phyloP scores from a whole-genome alignment of 1,139 yeast species.

The Debaryomycetaceae sp. region DNA sequence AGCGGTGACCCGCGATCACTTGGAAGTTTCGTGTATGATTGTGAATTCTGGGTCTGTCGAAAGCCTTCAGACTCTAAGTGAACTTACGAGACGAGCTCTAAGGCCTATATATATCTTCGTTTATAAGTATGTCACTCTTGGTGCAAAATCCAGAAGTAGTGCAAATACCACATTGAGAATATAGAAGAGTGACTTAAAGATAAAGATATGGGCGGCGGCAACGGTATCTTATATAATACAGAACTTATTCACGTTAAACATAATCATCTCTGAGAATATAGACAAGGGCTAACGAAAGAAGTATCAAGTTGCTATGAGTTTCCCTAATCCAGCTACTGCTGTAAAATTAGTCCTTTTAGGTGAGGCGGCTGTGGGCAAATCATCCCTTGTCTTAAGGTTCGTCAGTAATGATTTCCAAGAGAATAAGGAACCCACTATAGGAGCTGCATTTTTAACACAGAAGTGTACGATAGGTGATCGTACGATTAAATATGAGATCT shows the following conservation, averaged over 20 bases:
- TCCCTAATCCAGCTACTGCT: slow-evolving; percentile 56
- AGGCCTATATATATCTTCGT: too few relatives aligned
- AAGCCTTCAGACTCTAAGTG: too few relatives aligned
- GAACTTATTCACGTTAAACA: too few relatives aligned
- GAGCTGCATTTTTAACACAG: slow-evolving; percentile 96
- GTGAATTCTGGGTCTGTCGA: slow-evolving; percentile 71
- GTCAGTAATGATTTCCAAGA: slow-evolving; percentile 96
- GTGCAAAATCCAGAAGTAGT: neutral
- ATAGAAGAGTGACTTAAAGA: neutral
- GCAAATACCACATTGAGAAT: neutral
- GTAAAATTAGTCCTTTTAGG: slow-evolving; percentile 89
- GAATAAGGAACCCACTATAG: slow-evolving; percentile 95
- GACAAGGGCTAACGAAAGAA: too few relatives aligned
- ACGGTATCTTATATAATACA: too few relatives aligned
- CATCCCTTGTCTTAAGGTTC: slow-evolving; percentile 86
- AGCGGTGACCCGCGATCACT: slow-evolving; percentile 52
- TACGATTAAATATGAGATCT: slow-evolving; percentile 92
- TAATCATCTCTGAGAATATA: too few relatives aligned
- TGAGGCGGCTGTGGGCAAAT: slow-evolving; percentile 98
- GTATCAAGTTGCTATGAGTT: slow-evolving; percentile 25
- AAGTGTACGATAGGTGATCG: slow-evolving; percentile 88
- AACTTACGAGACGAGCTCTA: too few relatives aligned
- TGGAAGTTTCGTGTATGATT: slow-evolving; percentile 58
- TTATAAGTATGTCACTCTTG: too few relatives aligned
- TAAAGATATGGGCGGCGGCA: neutral